Conservation (phyloP, 2,329 filamentous ascomycete species). For the Dothideomycetes sp. region DNA sequence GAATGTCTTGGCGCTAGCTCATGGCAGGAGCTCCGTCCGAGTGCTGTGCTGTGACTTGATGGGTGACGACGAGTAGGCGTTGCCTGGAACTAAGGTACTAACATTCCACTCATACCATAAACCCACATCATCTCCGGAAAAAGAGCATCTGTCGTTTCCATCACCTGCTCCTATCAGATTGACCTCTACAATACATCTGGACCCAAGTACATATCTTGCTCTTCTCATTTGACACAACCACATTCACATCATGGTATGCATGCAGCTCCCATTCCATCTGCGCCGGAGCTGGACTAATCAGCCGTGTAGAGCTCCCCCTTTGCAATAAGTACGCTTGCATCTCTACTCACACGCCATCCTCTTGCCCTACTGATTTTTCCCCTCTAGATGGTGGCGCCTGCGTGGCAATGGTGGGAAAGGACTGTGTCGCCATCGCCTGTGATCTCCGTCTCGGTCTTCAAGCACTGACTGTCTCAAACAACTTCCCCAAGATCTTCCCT, state of each 20-base stretch:
- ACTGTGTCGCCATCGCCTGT: conserved; percentile 98
- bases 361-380: conserved; percentile 9
- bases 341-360: background rate
- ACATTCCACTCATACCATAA: no score
- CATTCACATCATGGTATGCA: conserved; percentile 24
- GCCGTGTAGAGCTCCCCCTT: conserved; percentile 67
- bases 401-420: conserved; percentile 98
- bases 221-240: background rate
- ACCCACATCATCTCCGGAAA: no score
- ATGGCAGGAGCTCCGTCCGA: no score
- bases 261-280: conserved; percentile 1
- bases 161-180: no score
- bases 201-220: no score
- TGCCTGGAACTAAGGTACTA: no score
- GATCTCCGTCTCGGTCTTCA: conserved; percentile 96
- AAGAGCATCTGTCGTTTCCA: no score
- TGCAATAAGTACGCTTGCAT: conserved; percentile 68
- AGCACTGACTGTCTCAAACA: conserved; percentile 94
- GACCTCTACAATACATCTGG: no score
- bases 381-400: conserved; percentile 73
- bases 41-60: no score
- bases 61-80: no score
- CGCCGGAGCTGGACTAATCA: conserved; percentile 20
- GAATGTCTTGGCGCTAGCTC: background rate
- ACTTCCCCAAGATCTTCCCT: conserved; percentile 99